A percentile compares a stretch with the other conserved stretches of the same genome.
Evolutionary conservation across 768 basidiomycete species (phyloP).

Genomic region (Candolleomyces eurysporus): DNA sequence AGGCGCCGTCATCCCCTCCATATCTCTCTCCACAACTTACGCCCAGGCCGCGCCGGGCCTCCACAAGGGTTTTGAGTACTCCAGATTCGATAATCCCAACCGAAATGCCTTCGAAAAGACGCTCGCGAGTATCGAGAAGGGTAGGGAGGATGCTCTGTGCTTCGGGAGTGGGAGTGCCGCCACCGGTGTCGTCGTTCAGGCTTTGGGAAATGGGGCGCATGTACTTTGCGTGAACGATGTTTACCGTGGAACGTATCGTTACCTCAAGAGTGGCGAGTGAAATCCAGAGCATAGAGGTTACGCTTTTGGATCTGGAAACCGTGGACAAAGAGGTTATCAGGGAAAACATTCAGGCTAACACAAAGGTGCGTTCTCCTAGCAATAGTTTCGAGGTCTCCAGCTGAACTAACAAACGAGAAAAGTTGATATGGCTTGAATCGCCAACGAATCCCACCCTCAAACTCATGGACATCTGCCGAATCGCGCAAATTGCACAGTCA

Average conservation of each 20-base stretch:
- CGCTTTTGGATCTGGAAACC: slow-evolving; percentile 80
- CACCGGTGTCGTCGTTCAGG: slow-evolving; percentile 79
- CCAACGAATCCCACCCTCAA: slow-evolving; percentile 95
- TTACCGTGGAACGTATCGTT: slow-evolving; percentile 91
- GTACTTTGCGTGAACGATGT: slow-evolving; percentile 89
- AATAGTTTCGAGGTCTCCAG: background rate
- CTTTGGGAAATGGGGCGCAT: slow-evolving; percentile 74
- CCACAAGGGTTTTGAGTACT: slow-evolving; percentile 90
- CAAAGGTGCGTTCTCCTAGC: slow-evolving; percentile 55
- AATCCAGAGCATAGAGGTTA: slow-evolving; percentile 65
- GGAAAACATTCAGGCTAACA: slow-evolving; percentile 48
- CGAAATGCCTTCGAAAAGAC: slow-evolving; percentile 74
- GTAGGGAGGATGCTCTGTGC: slow-evolving; percentile 69
- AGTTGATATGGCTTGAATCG: slow-evolving; percentile 94
- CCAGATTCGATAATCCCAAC: slow-evolving; percentile 90
- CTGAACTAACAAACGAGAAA: background rate
- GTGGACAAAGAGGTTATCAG: slow-evolving; percentile 60
- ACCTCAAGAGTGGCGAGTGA: slow-evolving; percentile 65
- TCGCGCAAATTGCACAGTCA: slow-evolving; percentile 61
- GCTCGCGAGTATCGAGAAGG: slow-evolving; percentile 76
- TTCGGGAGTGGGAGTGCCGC: slow-evolving; percentile 86
- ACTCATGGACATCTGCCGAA: slow-evolving; percentile 74
- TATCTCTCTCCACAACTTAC: slow-evolving; percentile 91
- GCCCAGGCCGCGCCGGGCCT: slow-evolving; percentile 76
- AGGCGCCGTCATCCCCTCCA: slow-evolving; percentile 83